phyloP scores from a whole-genome alignment of 495 filamentous ascomycete species.

The Podospora comata region DNA sequence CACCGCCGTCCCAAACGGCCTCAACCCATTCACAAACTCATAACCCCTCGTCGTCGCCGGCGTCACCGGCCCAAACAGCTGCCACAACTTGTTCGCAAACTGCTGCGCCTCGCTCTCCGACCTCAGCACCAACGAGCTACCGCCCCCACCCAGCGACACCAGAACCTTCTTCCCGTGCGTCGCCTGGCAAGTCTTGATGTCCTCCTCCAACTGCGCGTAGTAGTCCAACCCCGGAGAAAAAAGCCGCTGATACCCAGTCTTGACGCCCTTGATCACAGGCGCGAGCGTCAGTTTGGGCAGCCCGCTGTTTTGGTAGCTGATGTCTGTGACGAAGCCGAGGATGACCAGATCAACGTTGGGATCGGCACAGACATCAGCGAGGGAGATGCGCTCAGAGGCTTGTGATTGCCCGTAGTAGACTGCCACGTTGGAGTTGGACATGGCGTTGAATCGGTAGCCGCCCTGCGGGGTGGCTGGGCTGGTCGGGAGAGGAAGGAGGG shows the following conservation, averaged over 20 bases:
- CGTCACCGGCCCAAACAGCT: constrained; percentile 54
- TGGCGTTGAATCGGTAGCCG: constrained; percentile 20
- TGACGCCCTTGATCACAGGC: not conserved
- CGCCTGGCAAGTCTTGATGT: constrained; percentile 59
- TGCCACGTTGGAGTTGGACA: constrained; percentile 13
- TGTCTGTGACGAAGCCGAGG: constrained; percentile 21
- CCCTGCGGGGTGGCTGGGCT: not conserved
- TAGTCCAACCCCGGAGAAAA: constrained; percentile 15
- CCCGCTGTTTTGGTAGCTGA: not conserved
- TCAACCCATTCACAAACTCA: constrained; percentile 16
- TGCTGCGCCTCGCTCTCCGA: constrained; percentile 47
- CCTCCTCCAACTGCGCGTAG: constrained; percentile 24
- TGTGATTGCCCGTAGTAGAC: constrained; percentile 20
- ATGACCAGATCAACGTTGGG: constrained; percentile 25
- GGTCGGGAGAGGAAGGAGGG: not conserved
- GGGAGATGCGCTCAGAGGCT: not conserved
- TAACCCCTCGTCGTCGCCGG: constrained; percentile 6
- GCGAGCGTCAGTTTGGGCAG: not conserved
- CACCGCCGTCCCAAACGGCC: constrained; percentile 52
- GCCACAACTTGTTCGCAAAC: constrained; percentile 60
- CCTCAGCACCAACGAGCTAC: constrained; percentile 45
- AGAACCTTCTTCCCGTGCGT: constrained; percentile 58
- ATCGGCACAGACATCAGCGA: constrained; percentile 19
- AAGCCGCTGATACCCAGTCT: constrained; percentile 11
- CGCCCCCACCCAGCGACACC: constrained; percentile 59